These are phyloP conservation scores for Gnaphalium uliginosum DNA, from an alignment of 129 eudicot species.

Conservation along the genomic window DNA sequence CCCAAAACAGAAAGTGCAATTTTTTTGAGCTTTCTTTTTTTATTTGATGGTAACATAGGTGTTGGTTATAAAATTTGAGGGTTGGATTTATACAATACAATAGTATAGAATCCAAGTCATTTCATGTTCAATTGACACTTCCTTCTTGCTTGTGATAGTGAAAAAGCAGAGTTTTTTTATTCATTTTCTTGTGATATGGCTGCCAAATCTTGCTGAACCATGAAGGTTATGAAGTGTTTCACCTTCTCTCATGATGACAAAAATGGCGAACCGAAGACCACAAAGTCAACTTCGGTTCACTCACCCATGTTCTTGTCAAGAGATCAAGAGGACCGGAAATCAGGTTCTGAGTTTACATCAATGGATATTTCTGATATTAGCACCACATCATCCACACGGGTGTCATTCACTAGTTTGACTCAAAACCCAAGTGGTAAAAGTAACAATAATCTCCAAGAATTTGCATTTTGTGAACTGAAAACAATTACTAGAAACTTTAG, in stretches of 20 bases:
- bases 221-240: constrained; percentile 69
- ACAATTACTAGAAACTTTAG: constrained; percentile 69
- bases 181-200: constrained; percentile 19
- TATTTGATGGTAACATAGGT: background rate
- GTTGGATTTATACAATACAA: background rate
- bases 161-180: constrained; percentile 12
- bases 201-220: constrained; percentile 28
- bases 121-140: background rate
- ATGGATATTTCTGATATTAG: constrained; percentile 59
- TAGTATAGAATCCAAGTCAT: background rate
- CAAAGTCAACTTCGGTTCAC: constrained; percentile 45
- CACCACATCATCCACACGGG: constrained; percentile 52
- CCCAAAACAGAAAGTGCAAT: background rate
- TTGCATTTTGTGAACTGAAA: constrained; percentile 57
- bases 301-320: constrained; percentile 48
- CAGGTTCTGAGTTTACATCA: constrained; percentile 55
- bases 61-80: background rate
- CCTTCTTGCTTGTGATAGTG: constrained; percentile 13
- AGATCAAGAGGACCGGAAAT: constrained; percentile 48
- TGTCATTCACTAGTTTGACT: constrained; percentile 67
- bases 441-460: constrained; percentile 54
- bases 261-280: constrained; percentile 46
- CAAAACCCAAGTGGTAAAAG: constrained; percentile 52
- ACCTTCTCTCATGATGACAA: constrained; percentile 49
- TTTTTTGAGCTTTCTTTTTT: background rate